Conservation (phyloP, 257 asterid species). For the Haberlea rhodopensis region DNA sequence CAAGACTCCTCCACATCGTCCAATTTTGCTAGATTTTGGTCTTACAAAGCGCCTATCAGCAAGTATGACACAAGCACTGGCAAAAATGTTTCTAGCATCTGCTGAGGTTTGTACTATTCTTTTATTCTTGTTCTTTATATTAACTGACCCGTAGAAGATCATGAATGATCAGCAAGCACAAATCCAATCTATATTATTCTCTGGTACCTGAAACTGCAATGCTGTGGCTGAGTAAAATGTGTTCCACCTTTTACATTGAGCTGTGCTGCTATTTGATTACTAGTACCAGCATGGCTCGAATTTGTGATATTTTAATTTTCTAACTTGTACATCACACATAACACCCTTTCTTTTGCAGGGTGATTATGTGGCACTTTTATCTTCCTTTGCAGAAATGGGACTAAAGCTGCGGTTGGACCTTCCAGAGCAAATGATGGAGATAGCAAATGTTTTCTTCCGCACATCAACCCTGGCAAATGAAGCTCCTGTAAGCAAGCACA, state of each 20-base stretch:
- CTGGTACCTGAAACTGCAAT: constrained; percentile 13
- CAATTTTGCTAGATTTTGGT: constrained; percentile 93
- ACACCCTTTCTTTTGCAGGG: constrained; percentile 57
- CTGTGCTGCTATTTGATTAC: background rate
- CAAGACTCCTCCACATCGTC: constrained; percentile 89
- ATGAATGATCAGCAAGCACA: constrained; percentile 8
- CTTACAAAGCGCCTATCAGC: constrained; percentile 80
- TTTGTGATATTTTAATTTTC: constrained; percentile 8
- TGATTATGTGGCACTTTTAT: constrained; percentile 88
- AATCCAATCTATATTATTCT: background rate
- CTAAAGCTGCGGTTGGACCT: constrained; percentile 87
- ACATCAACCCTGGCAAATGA: constrained; percentile 81
- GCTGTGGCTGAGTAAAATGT: constrained; percentile 4
- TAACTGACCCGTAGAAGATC: constrained; percentile 1
- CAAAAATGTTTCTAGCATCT: constrained; percentile 95
- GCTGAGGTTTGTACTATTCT: constrained; percentile 71
- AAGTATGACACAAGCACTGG: constrained; percentile 77
- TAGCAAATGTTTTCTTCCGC: constrained; percentile 78
- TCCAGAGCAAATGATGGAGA: constrained; percentile 96
- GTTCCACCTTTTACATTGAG: background rate
- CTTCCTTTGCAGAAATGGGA: constrained; percentile 94
- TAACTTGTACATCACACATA: constrained; percentile 16
- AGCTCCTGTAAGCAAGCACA: constrained; percentile 62
- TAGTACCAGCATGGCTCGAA: no score
- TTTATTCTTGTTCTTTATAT: constrained; percentile 18